Conservation (phyloP, 192 early-diverging fungal species). For the Linnemannia exigua region DNA sequence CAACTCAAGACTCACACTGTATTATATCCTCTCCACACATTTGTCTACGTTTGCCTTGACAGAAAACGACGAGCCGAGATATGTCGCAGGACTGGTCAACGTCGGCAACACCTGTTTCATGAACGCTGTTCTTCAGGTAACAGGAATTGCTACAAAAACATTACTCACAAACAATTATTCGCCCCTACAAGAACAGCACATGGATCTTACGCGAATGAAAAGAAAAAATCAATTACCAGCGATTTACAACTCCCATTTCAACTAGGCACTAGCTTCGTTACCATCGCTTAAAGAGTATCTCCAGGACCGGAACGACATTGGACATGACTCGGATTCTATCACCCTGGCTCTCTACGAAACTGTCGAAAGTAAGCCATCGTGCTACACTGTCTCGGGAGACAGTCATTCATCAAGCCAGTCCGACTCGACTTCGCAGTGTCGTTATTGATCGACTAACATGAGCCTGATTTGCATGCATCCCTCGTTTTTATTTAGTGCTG, state of each 20-base stretch:
- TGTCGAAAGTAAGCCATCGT: constrained; percentile 52
- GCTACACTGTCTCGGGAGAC: not conserved
- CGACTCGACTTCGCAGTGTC: no score
- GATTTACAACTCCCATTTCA: not conserved
- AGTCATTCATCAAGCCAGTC: no score
- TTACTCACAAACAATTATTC: not conserved
- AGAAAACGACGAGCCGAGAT: constrained; percentile 14
- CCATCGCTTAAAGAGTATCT: constrained; percentile 35
- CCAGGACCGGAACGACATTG: constrained; percentile 30
- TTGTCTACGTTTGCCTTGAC: not conserved
- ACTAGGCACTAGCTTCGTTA: constrained; percentile 39
- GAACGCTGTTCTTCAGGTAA: constrained; percentile 85
- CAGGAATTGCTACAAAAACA: not conserved
- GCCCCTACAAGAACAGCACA: no score
- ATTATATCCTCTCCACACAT: not conserved
- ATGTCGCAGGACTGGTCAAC: constrained; percentile 77
- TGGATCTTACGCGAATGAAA: no score
- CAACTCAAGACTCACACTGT: not conserved
- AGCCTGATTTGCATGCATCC: no score
- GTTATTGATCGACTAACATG: no score
- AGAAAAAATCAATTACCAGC: no score
- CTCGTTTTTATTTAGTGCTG: constrained; percentile 51
- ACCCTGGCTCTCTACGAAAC: constrained; percentile 37
- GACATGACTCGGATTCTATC: constrained; percentile 35
- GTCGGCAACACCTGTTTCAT: constrained; percentile 92